These are phyloP conservation scores for Auriscalpium orientale DNA, from an alignment of 768 basidiomycete species.

Conservation along the genomic window DNA sequence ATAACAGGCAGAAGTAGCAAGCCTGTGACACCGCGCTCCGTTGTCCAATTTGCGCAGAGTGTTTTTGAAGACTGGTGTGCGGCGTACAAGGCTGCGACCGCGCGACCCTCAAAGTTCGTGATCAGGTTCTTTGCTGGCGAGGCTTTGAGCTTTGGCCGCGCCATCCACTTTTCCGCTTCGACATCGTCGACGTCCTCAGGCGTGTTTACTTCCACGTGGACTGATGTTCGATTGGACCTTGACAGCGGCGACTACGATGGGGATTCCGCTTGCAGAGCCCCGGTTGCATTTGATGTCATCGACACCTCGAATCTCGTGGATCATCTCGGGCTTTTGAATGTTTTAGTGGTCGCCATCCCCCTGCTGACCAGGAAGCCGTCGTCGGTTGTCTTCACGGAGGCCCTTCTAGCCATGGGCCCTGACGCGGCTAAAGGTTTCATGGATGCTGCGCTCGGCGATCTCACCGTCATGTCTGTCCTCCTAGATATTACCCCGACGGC, in stretches of 20 bases:
- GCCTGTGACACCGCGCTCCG: slow-evolving; percentile 27
- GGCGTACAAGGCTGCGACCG: slow-evolving; percentile 15
- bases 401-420: slow-evolving; percentile 25
- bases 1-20: slow-evolving; percentile 17
- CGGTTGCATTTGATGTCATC: slow-evolving; percentile 35
- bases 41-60: background rate
- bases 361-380: slow-evolving; percentile 23
- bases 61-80: slow-evolving; percentile 21
- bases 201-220: slow-evolving; percentile 29
- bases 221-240: slow-evolving; percentile 24
- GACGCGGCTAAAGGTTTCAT: slow-evolving; percentile 14
- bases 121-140: slow-evolving; percentile 38
- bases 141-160: slow-evolving; percentile 28
- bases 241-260: slow-evolving; percentile 18
- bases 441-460: background rate
- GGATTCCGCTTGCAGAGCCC: slow-evolving; percentile 23
- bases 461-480: background rate
- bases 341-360: slow-evolving; percentile 31
- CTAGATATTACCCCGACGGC: background rate
- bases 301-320: slow-evolving; percentile 45
- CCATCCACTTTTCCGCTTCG: background rate
- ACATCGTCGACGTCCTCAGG: slow-evolving; percentile 16
- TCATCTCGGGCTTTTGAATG: slow-evolving; percentile 40
- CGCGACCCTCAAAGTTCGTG: slow-evolving; percentile 4
- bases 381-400: slow-evolving; percentile 35